Base-by-base conservation (phyloP, 345 rosid genomes). In the Combretum micranthum region DNA sequence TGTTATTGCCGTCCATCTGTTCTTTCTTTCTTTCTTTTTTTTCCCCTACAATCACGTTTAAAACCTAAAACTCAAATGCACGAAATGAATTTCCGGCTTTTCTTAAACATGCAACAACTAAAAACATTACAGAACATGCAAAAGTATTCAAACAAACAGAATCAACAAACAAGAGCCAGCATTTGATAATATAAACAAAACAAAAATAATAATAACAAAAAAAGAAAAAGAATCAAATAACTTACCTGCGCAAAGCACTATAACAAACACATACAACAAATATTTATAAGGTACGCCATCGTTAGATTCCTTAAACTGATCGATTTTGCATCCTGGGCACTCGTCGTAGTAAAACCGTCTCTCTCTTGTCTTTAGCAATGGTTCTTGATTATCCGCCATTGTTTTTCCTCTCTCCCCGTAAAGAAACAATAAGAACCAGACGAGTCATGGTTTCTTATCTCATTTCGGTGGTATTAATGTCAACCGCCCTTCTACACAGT, bases 251-350 rank as follows among this genome's bases (percentile, higher is more conserved):
- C 53, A 59, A 13, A 73, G 77, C 21, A 69, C 70, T 4, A 69
- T 55, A 54, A 64, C 13, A 56, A 70, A 65, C 46, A 73, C 61
- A 17, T 21, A 62, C 50, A 69, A 55, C 11, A 73, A 42, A 45
- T 45, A 47, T 55, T 55, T 68, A 20, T 32, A 55, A 22, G 77
- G 77, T 42, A 65, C 19, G 20, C 62, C 68, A 32, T 61, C 32
- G 20, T 65, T 69, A 42, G 65, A 21, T 17, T 42, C 48, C 42
- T 73, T 73, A 23, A 44, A 56, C 13, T n/a, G 58, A 4, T 62
- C 77, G 25, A 69, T 56, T 47, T 50, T 47, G 55, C 77, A 73
- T 50, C 74, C 77, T 17, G 77, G 71, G 26, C 77, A 73, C 15
- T 69, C 50, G 37, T 69, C 62, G 37, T 50, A 47, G 50, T 50